These are phyloP conservation scores for Pseudogymnoascus sp. DNA, from an alignment of 2,329 filamentous ascomycete genomes.

Conservation along the genomic window DNA sequence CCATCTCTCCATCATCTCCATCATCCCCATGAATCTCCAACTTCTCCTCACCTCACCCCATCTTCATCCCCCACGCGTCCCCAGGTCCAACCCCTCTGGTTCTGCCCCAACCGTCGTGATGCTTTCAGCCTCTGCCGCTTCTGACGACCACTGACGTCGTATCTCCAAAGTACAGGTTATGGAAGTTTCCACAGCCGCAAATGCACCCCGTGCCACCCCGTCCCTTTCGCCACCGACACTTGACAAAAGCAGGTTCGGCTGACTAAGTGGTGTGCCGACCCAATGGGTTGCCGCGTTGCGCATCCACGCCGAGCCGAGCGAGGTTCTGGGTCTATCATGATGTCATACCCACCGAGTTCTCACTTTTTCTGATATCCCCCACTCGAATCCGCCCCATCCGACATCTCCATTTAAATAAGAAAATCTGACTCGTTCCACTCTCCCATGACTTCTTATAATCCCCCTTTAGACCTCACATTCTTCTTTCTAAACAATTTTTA, in stretches of 20 bases:
- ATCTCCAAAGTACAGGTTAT: not conserved
- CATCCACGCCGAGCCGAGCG: not conserved
- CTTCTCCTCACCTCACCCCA: not conserved
- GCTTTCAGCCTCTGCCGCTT: slow-evolving; percentile 2
- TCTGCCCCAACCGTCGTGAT: not conserved
- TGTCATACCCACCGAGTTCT: slow-evolving; percentile 4
- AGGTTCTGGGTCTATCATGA: not conserved
- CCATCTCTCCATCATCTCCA: not conserved
- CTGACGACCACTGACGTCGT: slow-evolving; percentile 4
- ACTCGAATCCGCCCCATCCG: not conserved
- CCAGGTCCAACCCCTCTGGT: not conserved
- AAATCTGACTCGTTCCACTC: slow-evolving; percentile 7
- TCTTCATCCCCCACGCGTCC: not conserved
- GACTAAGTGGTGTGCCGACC: not conserved
- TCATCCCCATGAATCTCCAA: not conserved
- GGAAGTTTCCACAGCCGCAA: slow-evolving; percentile 42
- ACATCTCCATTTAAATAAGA: slow-evolving; percentile 5
- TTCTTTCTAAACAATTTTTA: not conserved
- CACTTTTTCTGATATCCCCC: slow-evolving; percentile 6
- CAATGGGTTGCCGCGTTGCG: slow-evolving; percentile 1
- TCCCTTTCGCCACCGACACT: slow-evolving; percentile 28
- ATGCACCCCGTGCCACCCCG: slow-evolving; percentile 52
- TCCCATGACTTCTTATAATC: not conserved
- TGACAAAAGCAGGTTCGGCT: not conserved
- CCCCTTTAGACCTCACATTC: not conserved